Base-by-base conservation (phyloP, 2,329 filamentous ascomycete species). In the Bipolaris sorokiniana region DNA sequence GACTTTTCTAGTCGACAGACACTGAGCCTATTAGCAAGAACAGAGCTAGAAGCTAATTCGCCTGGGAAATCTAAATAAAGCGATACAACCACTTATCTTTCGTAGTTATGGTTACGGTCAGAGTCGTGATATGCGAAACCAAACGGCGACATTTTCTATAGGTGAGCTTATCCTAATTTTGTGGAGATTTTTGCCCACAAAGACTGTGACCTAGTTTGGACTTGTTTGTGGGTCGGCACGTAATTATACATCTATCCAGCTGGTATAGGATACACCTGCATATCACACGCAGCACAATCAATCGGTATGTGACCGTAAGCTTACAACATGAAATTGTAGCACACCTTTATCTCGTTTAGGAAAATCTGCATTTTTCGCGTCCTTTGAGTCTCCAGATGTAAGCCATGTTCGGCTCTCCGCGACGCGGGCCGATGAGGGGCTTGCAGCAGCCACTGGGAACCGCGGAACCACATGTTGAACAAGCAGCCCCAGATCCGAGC, bases 321-420 rank as follows among this genome's bases (percentile, higher is more conserved):
- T 7, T 15, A n/a, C 2, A 10, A 18, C 15, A 2, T 20, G 16
- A 11, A 42, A 23, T 15, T 15, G n/a, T n/a, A 10, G 6, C 5
- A 41, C 4, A 13, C 10, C 26, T 3, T 16, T 46, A 2, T 22
- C 26, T 31, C 5, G 3, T 11, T 9, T 13, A 11, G n/a, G 6
- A 2, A 7, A 5, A 6, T 15, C n/a, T 46, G 18, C 16, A 3
- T 2, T 5, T 7, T 82, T 71, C 6, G 78, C 78, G 22, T 75
- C 58, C 13, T 13, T n/a, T 16, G 16, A 34, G 0, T 23, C 5
- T 18, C 22, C 22, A 26, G 33, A 18, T 20, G 22, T 28, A n/a
- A 16, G 26, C 23, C 44, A 16, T 20, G 33, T 57, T 54, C 57
- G 57, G 57, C 57, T 60, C 57, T 60, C 56, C 56, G 18, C 56